Evolutionary conservation across 1,284 basidiomycete species (phyloP).

Genomic region (Ceratobasidium sp.): DNA sequence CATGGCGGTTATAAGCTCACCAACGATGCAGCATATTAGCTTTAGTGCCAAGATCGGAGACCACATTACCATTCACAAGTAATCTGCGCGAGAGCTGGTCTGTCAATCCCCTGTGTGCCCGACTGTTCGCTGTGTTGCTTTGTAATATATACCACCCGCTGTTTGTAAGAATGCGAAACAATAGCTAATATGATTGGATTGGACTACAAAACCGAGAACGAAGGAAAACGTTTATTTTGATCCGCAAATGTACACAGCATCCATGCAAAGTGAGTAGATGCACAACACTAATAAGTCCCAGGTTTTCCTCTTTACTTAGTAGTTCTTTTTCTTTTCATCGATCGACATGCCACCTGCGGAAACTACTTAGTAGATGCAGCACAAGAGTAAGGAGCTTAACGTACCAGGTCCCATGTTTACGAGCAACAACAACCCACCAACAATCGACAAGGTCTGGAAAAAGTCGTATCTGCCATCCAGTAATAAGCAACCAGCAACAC

Average conservation of each 20-base stretch:
- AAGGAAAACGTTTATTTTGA: not conserved
- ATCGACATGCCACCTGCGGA: constrained; percentile 85
- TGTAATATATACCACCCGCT: no score
- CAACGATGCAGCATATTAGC: constrained; percentile 16
- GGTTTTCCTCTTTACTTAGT: constrained; percentile 45
- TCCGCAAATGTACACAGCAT: not conserved
- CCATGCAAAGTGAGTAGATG: not conserved
- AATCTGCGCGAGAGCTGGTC: not conserved
- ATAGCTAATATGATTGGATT: not conserved
- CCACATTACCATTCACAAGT: constrained; percentile 41
- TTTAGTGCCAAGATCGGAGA: constrained; percentile 39
- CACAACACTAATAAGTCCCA: not conserved
- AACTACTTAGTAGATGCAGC: not conserved
- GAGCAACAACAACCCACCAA: constrained; percentile 94
- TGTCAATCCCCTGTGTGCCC: no score
- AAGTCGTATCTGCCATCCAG: constrained; percentile 73
- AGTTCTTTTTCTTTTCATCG: constrained; percentile 99
- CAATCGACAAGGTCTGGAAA: constrained; percentile 95
- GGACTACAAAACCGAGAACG: not conserved
- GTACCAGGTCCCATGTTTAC: constrained; percentile 96
- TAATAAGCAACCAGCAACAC: constrained; percentile 17
- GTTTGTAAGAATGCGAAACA: not conserved
- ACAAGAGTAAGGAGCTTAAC: constrained; percentile 40
- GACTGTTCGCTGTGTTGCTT: no score
- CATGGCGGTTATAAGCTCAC: not conserved